Evolutionary conservation across 2,329 filamentous ascomycete species (phyloP).

Genomic region (Penicillium freii): DNA sequence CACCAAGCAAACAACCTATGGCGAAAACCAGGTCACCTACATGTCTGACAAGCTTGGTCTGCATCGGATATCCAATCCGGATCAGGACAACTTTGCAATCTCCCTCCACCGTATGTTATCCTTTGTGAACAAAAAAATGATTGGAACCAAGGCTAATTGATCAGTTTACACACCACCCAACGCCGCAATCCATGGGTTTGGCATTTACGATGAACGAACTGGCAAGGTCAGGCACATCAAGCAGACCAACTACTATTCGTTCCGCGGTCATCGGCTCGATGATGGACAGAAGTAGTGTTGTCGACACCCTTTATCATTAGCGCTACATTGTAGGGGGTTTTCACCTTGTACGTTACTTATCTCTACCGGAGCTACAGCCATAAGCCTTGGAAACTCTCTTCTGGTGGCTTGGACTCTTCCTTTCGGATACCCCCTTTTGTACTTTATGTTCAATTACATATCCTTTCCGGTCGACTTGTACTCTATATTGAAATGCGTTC

Average conservation of each 20-base stretch:
- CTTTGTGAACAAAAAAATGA: neutral
- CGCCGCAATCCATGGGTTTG: conserved; percentile 76
- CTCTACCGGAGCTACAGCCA: neutral
- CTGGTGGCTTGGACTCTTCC: neutral
- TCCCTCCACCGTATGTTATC: conserved; percentile 68
- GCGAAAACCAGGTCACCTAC: conserved; percentile 75
- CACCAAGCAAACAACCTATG: conserved; percentile 66
- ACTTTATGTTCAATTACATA: neutral
- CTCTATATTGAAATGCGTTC: neutral
- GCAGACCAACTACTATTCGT: conserved; percentile 72
- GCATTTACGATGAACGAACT: conserved; percentile 75
- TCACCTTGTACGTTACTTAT: neutral
- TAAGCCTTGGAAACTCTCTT: neutral
- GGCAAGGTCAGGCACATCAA: conserved; percentile 70
- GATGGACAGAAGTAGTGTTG: conserved; percentile 7
- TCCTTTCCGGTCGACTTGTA: neutral
- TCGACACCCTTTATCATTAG: neutral
- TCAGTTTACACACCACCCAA: conserved; percentile 82
- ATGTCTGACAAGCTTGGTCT: conserved; percentile 87
- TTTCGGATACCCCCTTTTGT: neutral
- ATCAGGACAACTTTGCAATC: conserved; percentile 70
- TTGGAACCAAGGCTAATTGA: conserved; percentile 1
- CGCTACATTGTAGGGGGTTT: neutral
- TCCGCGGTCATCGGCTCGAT: conserved; percentile 42
- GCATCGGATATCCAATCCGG: conserved; percentile 76